phyloP scores from a whole-genome alignment of 352 stramenopile species.

The Globisporangium takayamanum region DNA sequence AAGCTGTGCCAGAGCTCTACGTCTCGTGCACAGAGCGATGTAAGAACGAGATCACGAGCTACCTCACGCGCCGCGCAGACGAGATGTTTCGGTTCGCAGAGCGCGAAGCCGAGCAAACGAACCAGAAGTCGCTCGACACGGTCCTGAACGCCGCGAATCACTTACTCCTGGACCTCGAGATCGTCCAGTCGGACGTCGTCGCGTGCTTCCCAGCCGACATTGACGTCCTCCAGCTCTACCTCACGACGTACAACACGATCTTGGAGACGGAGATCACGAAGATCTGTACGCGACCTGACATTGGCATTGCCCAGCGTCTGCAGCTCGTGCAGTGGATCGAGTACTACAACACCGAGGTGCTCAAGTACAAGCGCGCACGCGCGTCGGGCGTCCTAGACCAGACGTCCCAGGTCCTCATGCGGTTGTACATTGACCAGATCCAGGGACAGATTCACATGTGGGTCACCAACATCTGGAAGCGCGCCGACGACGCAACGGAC shows the following conservation, averaged over 20 bases:
- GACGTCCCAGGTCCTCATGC: conserved; percentile 70
- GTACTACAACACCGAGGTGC: conserved; percentile 83
- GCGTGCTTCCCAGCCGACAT: conserved; percentile 67
- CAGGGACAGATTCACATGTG: conserved; percentile 74
- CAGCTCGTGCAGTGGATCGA: conserved; percentile 87
- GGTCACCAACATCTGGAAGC: conserved; percentile 83
- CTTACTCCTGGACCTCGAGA: conserved; percentile 72
- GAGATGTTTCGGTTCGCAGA: conserved; percentile 62
- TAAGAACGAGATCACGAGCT: conserved; percentile 52
- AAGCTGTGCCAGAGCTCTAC: conserved; percentile 35
- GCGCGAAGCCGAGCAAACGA: conserved; percentile 35
- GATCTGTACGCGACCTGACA: conserved; percentile 48
- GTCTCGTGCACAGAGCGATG: conserved; percentile 45
- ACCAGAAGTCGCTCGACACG: conserved; percentile 51
- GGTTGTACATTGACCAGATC: conserved; percentile 68
- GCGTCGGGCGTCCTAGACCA: conserved; percentile 61
- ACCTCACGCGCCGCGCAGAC: conserved; percentile 43
- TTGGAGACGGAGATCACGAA: conserved; percentile 63
- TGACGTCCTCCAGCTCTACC: conserved; percentile 77
- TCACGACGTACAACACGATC: conserved; percentile 66
- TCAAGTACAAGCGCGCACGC: conserved; percentile 74
- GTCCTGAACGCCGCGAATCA: conserved; percentile 65
- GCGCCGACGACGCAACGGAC: conserved; percentile 18
- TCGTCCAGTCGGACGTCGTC: conserved; percentile 67
- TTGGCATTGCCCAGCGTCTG: conserved; percentile 66